Conservation (phyloP, 805 yeast genomes). For the Blastobotrys chiropterorum region DNA sequence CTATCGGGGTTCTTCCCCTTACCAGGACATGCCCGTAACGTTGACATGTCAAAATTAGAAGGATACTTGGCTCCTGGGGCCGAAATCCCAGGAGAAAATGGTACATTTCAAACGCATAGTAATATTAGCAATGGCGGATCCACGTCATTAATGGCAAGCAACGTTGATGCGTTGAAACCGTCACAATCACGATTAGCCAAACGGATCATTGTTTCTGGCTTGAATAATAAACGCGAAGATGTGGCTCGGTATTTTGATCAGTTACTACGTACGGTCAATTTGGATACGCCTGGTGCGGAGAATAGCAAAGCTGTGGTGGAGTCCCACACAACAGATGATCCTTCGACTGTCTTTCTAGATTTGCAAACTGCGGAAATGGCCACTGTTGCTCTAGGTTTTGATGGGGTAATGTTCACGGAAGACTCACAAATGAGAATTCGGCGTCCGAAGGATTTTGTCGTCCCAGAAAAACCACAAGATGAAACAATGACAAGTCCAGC, state of each 20-base stretch:
- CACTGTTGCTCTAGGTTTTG: slow-evolving; percentile 45
- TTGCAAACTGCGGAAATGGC: slow-evolving; percentile 48
- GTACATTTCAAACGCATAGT: background rate
- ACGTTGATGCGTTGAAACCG: slow-evolving; percentile 9
- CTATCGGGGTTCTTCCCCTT: slow-evolving; percentile 70
- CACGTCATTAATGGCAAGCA: background rate
- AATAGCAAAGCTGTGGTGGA: slow-evolving; percentile 7
- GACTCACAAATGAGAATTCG: slow-evolving; percentile 28
- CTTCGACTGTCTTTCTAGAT: slow-evolving; percentile 39
- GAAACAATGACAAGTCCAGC: slow-evolving; percentile 15
- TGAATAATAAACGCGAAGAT: slow-evolving; percentile 2
- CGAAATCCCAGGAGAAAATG: background rate
- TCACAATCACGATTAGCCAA: slow-evolving; percentile 4
- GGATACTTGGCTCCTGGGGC: background rate
- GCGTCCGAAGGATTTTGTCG: slow-evolving; percentile 44
- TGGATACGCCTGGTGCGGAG: slow-evolving; percentile 5
- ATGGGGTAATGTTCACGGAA: slow-evolving; percentile 18
- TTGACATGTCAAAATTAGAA: slow-evolving; percentile 6
- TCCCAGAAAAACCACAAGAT: slow-evolving; percentile 26
- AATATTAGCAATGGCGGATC: no score
- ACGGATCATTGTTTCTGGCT: slow-evolving; percentile 1
- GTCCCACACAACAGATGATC: slow-evolving; percentile 1
- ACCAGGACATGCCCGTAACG: slow-evolving; percentile 37
- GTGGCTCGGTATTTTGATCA: slow-evolving; percentile 7
- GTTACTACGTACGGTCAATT: slow-evolving; percentile 7